Percentiles rank a stretch among this genome's conserved stretches.
Conservation (phyloP, 2,329 filamentous ascomycete species). For the Colletotrichum graminicola region DNA sequence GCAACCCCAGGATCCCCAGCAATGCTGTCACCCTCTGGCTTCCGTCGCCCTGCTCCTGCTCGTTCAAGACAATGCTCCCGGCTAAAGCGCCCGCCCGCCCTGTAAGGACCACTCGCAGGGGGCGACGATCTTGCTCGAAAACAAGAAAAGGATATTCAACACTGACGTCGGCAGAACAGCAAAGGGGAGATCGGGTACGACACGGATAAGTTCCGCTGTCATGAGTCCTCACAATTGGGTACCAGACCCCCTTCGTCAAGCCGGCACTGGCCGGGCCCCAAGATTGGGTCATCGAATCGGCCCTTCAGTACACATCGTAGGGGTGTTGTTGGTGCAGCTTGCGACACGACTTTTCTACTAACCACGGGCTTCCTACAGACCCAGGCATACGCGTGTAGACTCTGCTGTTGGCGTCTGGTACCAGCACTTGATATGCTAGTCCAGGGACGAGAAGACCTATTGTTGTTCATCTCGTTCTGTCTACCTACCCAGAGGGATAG, state of each 20-base stretch:
- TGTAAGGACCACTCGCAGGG: slow-evolving; percentile 4
- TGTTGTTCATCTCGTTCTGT: no score
- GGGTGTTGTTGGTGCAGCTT: slow-evolving; percentile 32
- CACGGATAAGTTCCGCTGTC: slow-evolving; percentile 5
- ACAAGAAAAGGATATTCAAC: slow-evolving; percentile 23
- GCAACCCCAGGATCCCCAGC: slow-evolving; percentile 19
- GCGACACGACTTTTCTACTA: slow-evolving; percentile 24
- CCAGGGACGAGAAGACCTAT: no score
- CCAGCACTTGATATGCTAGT: slow-evolving; percentile 24
- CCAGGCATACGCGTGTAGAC: slow-evolving; percentile 21
- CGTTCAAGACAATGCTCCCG: slow-evolving; percentile 17
- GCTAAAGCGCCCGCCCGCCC: slow-evolving; percentile 24
- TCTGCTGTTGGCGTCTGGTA: slow-evolving; percentile 26
- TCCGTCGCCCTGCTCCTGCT: slow-evolving; percentile 30
- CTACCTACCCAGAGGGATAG: no score
- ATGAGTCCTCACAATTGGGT: slow-evolving; percentile 19
- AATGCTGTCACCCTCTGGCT: slow-evolving; percentile 10
- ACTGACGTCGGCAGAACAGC: slow-evolving; percentile 25
- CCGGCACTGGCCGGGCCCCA: slow-evolving; percentile 37
- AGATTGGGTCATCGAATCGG: slow-evolving; percentile 32
- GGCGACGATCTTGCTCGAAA: slow-evolving; percentile 3
- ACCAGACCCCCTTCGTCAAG: slow-evolving; percentile 34
- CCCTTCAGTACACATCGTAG: slow-evolving; percentile 18
- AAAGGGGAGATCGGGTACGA: slow-evolving; percentile 29
- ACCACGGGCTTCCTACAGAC: slow-evolving; percentile 21